Conservation (phyloP, 78 protist species). For the Tieghemostelium lacteum region DNA sequence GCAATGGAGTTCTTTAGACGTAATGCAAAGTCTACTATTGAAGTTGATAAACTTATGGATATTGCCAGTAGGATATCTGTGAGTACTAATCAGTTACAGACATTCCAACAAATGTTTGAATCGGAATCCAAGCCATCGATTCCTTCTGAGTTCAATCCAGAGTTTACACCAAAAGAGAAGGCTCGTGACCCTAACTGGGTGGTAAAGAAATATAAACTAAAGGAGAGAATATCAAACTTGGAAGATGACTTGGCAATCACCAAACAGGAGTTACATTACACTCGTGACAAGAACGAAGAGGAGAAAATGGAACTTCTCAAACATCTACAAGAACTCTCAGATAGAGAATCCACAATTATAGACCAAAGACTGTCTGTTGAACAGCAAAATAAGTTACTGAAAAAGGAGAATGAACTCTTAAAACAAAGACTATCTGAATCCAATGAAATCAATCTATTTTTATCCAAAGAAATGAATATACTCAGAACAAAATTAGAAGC, state of each 20-base stretch:
- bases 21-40: constrained; percentile 38
- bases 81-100: constrained; percentile 22
- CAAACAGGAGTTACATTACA: constrained; percentile 48
- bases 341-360: constrained; percentile 15
- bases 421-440: neutral
- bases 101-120: constrained; percentile 39
- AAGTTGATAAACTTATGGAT: constrained; percentile 29
- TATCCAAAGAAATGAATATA: neutral
- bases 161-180: constrained; percentile 29
- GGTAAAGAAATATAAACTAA: constrained; percentile 61
- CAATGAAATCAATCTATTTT: neutral
- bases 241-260: constrained; percentile 63
- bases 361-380: neutral
- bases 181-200: constrained; percentile 66
- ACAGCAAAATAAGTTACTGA: neutral
- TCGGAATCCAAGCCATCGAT: constrained; percentile 23
- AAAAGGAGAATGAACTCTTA: constrained; percentile 3
- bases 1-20: constrained; percentile 60
- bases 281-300: constrained; percentile 40
- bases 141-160: constrained; percentile 55
- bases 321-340: constrained; percentile 45
- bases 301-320: constrained; percentile 19
- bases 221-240: constrained; percentile 37
- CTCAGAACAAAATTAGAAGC: constrained; percentile 10
- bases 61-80: constrained; percentile 43